Evolutionary conservation across 257 asterid genomes (phyloP).

Genomic region (Avicennia marina): DNA sequence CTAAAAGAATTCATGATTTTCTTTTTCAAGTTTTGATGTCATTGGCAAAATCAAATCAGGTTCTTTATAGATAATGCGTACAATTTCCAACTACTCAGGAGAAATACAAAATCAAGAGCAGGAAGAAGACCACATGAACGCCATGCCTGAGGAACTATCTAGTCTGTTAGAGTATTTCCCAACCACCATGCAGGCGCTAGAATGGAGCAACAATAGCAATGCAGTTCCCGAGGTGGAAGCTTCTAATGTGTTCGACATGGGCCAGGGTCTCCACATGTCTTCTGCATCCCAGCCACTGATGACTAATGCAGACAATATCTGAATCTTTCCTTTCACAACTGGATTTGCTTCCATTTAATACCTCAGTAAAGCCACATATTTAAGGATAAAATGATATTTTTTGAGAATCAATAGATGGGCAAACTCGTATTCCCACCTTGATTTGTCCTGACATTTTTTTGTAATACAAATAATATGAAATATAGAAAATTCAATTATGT

Average conservation of each 20-base stretch:
- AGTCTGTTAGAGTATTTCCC: constrained; percentile 24
- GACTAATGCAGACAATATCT: constrained; percentile 13
- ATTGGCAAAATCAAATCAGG: neutral
- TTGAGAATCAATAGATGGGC: neutral
- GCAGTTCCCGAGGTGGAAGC: constrained; percentile 2
- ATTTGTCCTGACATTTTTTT: neutral
- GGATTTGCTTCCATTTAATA: neutral
- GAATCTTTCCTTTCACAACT: neutral
- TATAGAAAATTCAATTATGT: too few relatives aligned
- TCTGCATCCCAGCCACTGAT: neutral
- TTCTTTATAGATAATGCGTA: neutral
- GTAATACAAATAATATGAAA: too few relatives aligned
- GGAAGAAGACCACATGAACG: constrained; percentile 5
- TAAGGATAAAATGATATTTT: too few relatives aligned
- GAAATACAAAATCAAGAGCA: constrained; percentile 10
- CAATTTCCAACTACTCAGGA: constrained; percentile 9
- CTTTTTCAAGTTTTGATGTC: neutral
- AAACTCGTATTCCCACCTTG: neutral
- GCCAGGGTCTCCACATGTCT: neutral
- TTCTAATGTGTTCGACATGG: constrained; percentile 5
- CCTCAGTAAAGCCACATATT: too few relatives aligned
- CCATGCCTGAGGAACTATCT: constrained; percentile 26
- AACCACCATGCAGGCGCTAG: constrained; percentile 14
- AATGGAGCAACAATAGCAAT: constrained; percentile 11
- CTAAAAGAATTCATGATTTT: neutral